Base-by-base conservation (phyloP, 1,139 yeast genomes). In the Suhomyces guaymorum region DNA sequence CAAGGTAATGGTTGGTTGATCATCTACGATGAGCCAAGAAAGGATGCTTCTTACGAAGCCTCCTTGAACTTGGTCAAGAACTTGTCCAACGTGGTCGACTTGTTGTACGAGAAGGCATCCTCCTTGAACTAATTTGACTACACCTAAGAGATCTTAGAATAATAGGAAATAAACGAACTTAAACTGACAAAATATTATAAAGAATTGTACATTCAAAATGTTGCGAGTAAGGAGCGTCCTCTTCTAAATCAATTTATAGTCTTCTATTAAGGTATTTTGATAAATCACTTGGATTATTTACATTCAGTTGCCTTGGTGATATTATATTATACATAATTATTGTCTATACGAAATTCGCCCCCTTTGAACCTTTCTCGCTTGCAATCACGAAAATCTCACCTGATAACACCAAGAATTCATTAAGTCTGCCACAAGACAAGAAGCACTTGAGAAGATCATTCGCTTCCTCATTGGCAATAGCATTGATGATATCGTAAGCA, bases 1-100 rank as follows among this genome's bases (percentile, higher is more conserved):
- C 99, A 92, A 68, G 98, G 98, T 29, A 90, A 90, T 57, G 98
- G 98, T 5, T 92, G 97, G 96, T 75, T 92, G 49, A 82, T 89
- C 49, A 80, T 92, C 40, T 92, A 87, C 54, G 95, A 88, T 43
- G 88, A 90, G 55, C 96, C 96, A 30, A 80, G 78, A 55, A 79
- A 81, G 44, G 97, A 92, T 60, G 87, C 89, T 26, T 82, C 95
- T 29, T 94, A 92, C 55, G 95, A 85, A 46, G 81, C 92, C 32
- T 86, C 95, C 24, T 75, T 92, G 47, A 95, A 86, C 40, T 78
- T 95, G 51, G 80, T 94, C 38, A 86, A 85, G 58, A 86, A 87
- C 55, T 81, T 92, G 79, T 83, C 94, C 21, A 78, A 70, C 42
- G 97, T 84, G 20, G 97, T 92, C 18, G 98, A 94, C 52, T 74